Evolutionary conservation across 371 early-diverging fungal genomes (phyloP).

Genomic region (Quaeritorhiza haematococci): DNA sequence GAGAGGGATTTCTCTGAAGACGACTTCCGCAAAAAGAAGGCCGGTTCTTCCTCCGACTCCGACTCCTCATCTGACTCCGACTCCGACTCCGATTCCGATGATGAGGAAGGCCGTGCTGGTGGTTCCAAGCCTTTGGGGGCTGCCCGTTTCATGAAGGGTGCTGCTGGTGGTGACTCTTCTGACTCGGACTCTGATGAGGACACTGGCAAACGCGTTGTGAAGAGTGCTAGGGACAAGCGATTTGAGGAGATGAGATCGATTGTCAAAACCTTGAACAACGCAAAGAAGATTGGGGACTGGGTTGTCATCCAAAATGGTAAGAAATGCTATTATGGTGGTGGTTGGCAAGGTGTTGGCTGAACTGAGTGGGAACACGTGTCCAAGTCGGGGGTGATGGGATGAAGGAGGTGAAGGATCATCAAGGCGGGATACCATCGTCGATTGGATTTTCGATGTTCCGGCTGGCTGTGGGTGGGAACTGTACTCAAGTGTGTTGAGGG

Average conservation of each 20-base stretch:
- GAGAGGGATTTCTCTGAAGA: conserved; percentile 6
- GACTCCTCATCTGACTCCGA: conserved; percentile 9
- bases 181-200: conserved; percentile 57
- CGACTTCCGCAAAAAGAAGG: not conserved
- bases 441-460: too few relatives aligned
- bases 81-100: conserved; percentile 12
- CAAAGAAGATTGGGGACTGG: conserved; percentile 87
- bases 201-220: conserved; percentile 66
- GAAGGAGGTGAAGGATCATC: too few relatives aligned
- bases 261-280: conserved; percentile 63
- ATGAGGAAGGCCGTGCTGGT: conserved; percentile 1
- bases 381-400: too few relatives aligned
- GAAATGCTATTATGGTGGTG: conserved; percentile 2
- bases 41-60: conserved; percentile 1
- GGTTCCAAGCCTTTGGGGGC: conserved; percentile 6
- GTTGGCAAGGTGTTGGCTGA: not conserved
- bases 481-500: too few relatives aligned
- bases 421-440: too few relatives aligned
- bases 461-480: too few relatives aligned
- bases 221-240: conserved; percentile 83
- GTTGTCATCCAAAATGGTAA: conserved; percentile 72
- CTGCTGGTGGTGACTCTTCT: conserved; percentile 35
- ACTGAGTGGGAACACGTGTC: not conserved
- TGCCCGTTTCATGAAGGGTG: conserved; percentile 7
- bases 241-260: conserved; percentile 51